Conservation (phyloP, 805 yeast species). For the Kazachstania kunashirensis region DNA sequence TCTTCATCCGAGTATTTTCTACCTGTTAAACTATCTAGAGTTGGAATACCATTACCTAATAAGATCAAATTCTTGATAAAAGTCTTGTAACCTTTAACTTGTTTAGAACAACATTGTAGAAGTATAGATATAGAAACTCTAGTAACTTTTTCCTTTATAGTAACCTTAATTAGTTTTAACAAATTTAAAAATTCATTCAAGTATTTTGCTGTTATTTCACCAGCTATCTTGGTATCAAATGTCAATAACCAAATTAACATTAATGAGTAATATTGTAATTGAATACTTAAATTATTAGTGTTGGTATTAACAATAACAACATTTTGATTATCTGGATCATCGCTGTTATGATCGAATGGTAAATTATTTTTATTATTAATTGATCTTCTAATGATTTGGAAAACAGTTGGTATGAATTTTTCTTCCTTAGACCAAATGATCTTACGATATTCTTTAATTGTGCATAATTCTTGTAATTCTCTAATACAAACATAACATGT, state of each 20-base stretch:
- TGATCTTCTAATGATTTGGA: conserved; percentile 37
- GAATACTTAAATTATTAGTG: conserved; percentile 46
- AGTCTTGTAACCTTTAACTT: conserved; percentile 33
- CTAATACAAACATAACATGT: conserved; percentile 27
- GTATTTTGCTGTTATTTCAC: conserved; percentile 46
- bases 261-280: conserved; percentile 72
- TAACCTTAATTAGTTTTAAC: conserved; percentile 54
- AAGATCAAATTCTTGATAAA: conserved; percentile 58
- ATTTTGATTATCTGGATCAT: conserved; percentile 1
- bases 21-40: conserved; percentile 59
- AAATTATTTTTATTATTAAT: conserved; percentile 18
- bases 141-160: conserved; percentile 87
- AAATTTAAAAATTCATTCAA: conserved; percentile 36
- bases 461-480: conserved; percentile 25
- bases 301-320: conserved; percentile 24
- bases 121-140: conserved; percentile 73
- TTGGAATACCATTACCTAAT: conserved; percentile 65
- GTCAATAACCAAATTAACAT: conserved; percentile 79
- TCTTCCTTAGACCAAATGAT: conserved; percentile 27
- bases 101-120: conserved; percentile 43
- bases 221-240: conserved; percentile 48
- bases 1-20: conserved; percentile 95
- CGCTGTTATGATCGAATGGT: background rate
- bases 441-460: conserved; percentile 21
- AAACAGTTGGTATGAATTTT: conserved; percentile 40